These are phyloP conservation scores for Cryptococcus depauperatus DNA, from an alignment of 1,284 basidiomycete genomes.

Conservation along the genomic window DNA sequence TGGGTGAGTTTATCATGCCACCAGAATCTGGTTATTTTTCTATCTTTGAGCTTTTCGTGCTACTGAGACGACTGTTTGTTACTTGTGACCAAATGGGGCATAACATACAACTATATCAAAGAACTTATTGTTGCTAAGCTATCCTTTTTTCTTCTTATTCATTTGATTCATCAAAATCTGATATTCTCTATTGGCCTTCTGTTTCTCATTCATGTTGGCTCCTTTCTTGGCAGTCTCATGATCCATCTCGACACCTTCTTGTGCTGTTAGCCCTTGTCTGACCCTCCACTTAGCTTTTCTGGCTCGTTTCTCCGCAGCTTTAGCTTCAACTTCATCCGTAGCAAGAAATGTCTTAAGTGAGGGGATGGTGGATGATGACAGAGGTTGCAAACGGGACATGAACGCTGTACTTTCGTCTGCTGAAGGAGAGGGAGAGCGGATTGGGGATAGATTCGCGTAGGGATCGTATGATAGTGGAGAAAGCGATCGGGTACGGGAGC, in stretches of 20 bases:
- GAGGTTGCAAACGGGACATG: slow-evolving; percentile 45
- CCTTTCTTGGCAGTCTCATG: slow-evolving; percentile 11
- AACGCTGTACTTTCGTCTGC: slow-evolving; percentile 40
- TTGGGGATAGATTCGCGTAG: slow-evolving; percentile 8
- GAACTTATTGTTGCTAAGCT: background rate
- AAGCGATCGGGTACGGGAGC: slow-evolving; percentile 7
- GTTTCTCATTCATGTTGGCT: slow-evolving; percentile 32
- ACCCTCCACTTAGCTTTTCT: slow-evolving; percentile 65
- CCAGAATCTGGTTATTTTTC: too few relatives aligned
- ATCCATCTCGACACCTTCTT: slow-evolving; percentile 30
- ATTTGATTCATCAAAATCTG: slow-evolving; percentile 39
- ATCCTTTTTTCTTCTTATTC: slow-evolving; percentile 26
- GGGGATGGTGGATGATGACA: slow-evolving; percentile 64
- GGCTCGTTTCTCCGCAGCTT: slow-evolving; percentile 57
- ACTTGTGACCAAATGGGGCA: too few relatives aligned
- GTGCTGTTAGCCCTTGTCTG: slow-evolving; percentile 44
- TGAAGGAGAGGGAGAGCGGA: slow-evolving; percentile 20
- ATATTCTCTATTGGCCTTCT: slow-evolving; percentile 40
- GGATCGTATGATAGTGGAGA: slow-evolving; percentile 14
- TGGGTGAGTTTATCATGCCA: too few relatives aligned
- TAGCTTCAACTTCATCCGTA: slow-evolving; percentile 59
- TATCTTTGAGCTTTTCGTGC: too few relatives aligned
- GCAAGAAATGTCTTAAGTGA: slow-evolving; percentile 72
- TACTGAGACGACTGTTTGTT: too few relatives aligned
- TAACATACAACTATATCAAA: too few relatives aligned